Conservation (phyloP, 306 rosid species). For the Pyrus bretschneideri region DNA sequence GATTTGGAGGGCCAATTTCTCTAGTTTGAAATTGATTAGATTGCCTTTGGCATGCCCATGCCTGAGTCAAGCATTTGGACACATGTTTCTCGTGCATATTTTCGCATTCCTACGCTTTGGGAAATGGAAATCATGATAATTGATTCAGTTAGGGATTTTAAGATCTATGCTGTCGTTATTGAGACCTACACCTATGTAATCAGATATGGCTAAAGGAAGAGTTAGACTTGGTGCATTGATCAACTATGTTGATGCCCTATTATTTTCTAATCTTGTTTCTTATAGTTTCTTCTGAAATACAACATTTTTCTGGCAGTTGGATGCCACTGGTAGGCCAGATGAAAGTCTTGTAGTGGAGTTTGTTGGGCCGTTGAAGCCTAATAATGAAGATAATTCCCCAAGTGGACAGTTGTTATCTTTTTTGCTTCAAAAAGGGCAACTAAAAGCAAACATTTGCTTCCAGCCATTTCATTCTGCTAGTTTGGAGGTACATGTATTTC, state of each 20-base stretch:
- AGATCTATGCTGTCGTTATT: neutral
- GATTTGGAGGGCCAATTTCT: neutral
- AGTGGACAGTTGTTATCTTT: constrained; percentile 52
- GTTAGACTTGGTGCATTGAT: neutral
- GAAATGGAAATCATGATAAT: neutral
- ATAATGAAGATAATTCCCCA: constrained; percentile 39
- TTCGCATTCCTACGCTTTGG: neutral
- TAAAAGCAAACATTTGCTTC: constrained; percentile 54
- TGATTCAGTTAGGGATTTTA: neutral
- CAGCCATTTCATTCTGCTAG: constrained; percentile 71
- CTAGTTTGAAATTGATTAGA: neutral
- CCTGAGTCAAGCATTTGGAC: neutral
- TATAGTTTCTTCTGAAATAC: constrained; percentile 14
- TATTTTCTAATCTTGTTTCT: constrained; percentile 1
- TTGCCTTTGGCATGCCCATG: neutral
- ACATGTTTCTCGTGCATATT: neutral
- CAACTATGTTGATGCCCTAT: neutral
- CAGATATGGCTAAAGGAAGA: neutral
- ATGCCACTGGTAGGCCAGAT: constrained; percentile 84
- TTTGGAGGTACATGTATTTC: constrained; percentile 66
- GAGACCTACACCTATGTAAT: neutral
- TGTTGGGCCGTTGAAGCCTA: constrained; percentile 64
- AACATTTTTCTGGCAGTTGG: constrained; percentile 51
- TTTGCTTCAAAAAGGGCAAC: constrained; percentile 77
- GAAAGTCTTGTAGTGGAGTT: constrained; percentile 75